Evolutionary conservation across 768 basidiomycete species (phyloP).

Genomic region (Leccinum incarnatum): DNA sequence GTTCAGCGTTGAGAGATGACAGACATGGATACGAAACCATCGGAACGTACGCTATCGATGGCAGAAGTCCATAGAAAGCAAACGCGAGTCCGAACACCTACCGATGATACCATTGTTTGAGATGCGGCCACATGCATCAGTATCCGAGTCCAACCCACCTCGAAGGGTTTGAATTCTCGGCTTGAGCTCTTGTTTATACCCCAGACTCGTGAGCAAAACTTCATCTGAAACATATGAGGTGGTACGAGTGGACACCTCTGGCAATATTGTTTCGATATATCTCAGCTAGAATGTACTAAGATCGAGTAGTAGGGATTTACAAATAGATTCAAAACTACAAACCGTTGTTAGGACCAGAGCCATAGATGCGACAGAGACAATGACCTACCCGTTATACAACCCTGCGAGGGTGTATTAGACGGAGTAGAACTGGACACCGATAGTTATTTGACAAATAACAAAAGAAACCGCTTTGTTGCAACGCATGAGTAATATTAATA

Average conservation of each 20-base stretch:
- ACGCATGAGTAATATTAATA: neutral
- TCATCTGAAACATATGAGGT: constrained; percentile 23
- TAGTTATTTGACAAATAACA: neutral
- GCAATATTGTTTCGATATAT: too few relatives aligned
- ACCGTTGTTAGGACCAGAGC: too few relatives aligned
- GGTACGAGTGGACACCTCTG: neutral
- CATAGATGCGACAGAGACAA: too few relatives aligned
- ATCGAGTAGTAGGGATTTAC: too few relatives aligned
- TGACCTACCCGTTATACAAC: too few relatives aligned
- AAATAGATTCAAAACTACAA: too few relatives aligned
- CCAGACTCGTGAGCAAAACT: constrained; percentile 25
- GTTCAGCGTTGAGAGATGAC: neutral
- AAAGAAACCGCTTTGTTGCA: neutral
- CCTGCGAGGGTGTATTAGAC: neutral
- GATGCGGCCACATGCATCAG: neutral
- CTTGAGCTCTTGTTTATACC: constrained; percentile 36
- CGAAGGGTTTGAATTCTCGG: constrained; percentile 30
- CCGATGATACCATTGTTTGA: constrained; percentile 4
- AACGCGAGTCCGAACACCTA: constrained; percentile 70
- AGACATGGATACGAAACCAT: constrained; percentile 9
- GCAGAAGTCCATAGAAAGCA: constrained; percentile 64
- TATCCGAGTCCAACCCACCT: constrained; percentile 14
- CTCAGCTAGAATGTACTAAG: too few relatives aligned
- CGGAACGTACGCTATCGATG: constrained; percentile 52
- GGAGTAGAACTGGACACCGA: neutral